phyloP scores from a whole-genome alignment of 805 yeast species.

The Debaryomyces maramus region DNA sequence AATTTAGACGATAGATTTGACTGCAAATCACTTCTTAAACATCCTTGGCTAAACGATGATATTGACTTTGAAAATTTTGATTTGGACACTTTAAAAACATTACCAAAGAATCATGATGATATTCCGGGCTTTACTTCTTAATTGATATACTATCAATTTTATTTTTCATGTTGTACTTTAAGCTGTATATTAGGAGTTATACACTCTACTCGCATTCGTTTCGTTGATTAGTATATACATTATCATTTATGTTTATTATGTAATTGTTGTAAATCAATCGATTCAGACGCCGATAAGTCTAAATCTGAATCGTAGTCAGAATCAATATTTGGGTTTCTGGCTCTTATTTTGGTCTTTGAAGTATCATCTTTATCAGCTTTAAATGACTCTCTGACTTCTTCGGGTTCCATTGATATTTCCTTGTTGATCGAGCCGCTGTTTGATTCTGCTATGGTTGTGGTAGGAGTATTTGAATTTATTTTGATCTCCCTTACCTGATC shows the following conservation, averaged over 20 bases:
- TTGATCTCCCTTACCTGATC: not conserved
- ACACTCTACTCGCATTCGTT: too few species aligned
- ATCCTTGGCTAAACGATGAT: constrained; percentile 47
- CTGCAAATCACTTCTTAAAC: constrained; percentile 53
- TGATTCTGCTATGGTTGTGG: constrained; percentile 13
- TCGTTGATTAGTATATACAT: constrained; percentile 3
- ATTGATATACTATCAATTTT: not conserved
- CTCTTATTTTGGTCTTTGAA: not conserved
- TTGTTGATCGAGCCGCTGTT: constrained; percentile 8
- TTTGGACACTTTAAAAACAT: constrained; percentile 16
- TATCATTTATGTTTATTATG: not conserved
- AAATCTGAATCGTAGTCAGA: constrained; percentile 25
- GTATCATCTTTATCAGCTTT: constrained; percentile 1
- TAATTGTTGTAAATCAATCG: constrained; percentile 7
- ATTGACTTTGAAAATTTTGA: constrained; percentile 8
- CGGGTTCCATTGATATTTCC: not conserved
- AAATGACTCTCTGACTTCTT: not conserved
- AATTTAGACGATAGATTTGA: constrained; percentile 53
- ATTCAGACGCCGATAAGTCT: constrained; percentile 23
- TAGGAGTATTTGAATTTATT: constrained; percentile 8
- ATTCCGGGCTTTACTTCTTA: constrained; percentile 33
- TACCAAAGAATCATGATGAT: constrained; percentile 25
- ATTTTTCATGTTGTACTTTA: too few species aligned
- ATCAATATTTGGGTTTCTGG: constrained; percentile 21
- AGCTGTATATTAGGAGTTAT: too few species aligned